Evolutionary conservation across 148 eudicot genomes (phyloP).

Genomic region (Amaranthus palmeri): DNA sequence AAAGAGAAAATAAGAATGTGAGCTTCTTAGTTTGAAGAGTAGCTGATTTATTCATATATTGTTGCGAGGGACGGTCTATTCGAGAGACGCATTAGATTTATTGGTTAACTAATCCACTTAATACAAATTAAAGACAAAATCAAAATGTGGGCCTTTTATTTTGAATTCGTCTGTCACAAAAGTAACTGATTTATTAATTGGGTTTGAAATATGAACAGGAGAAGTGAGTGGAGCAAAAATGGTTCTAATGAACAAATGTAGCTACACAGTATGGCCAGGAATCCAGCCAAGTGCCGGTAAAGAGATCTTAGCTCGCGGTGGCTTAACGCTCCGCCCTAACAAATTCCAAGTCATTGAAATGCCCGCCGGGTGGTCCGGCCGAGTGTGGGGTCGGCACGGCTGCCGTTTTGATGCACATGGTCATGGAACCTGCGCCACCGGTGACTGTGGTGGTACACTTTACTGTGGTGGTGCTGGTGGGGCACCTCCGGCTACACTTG

Average conservation of each 20-base stretch:
- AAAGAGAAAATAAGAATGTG: too few relatives aligned
- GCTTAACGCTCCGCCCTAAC: constrained; percentile 56
- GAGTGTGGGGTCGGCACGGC: constrained; percentile 90
- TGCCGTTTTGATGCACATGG: constrained; percentile 69
- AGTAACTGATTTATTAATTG: too few relatives aligned
- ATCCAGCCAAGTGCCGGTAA: constrained; percentile 74
- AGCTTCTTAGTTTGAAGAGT: too few relatives aligned
- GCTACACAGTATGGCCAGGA: constrained; percentile 86
- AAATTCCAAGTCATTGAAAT: constrained; percentile 47
- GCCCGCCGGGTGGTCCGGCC: constrained; percentile 83
- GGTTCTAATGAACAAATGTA: constrained; percentile 66
- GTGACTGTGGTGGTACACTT: constrained; percentile 84
- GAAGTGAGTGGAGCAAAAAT: constrained; percentile 61
- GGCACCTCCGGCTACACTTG: constrained; percentile 85
- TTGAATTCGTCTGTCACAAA: too few relatives aligned
- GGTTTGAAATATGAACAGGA: constrained; percentile 9
- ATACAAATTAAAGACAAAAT: too few relatives aligned
- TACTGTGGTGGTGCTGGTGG: constrained; percentile 88
- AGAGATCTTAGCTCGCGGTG: constrained; percentile 75
- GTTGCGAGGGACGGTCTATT: too few relatives aligned
- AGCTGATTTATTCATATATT: too few relatives aligned
- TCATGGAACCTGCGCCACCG: constrained; percentile 75
- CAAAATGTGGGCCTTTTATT: too few relatives aligned
- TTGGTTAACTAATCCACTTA: too few relatives aligned
- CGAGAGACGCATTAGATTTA: too few relatives aligned